Conservation (phyloP, 768 basidiomycete species). For the Mrakia frigida region DNA sequence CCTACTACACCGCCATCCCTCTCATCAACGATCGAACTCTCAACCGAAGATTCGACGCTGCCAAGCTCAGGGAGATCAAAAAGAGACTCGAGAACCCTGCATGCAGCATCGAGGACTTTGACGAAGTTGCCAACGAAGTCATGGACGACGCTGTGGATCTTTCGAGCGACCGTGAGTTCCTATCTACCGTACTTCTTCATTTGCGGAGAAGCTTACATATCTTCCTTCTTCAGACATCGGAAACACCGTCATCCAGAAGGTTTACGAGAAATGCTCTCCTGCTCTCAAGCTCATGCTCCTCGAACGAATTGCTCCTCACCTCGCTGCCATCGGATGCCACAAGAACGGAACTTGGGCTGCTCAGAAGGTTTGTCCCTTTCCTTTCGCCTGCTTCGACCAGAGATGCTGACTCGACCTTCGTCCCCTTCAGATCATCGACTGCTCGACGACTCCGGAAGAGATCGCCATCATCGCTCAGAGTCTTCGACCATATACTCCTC, state of each 20-base stretch:
- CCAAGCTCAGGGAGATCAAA: slow-evolving; percentile 85
- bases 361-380: slow-evolving; percentile 57
- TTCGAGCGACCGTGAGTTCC: slow-evolving; percentile 69
- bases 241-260: slow-evolving; percentile 95
- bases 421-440: slow-evolving; percentile 69
- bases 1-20: slow-evolving; percentile 96
- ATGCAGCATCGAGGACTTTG: slow-evolving; percentile 78
- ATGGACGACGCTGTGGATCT: slow-evolving; percentile 93
- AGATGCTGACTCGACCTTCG: background rate
- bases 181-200: background rate
- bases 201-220: background rate
- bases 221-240: slow-evolving; percentile 56
- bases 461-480: slow-evolving; percentile 76
- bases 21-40: slow-evolving; percentile 76
- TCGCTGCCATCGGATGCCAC: slow-evolving; percentile 97
- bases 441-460: slow-evolving; percentile 81
- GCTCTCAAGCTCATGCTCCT: slow-evolving; percentile 79
- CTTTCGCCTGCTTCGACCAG: background rate
- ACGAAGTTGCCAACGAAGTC: slow-evolving; percentile 82
- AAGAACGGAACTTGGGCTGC: slow-evolving; percentile 99
- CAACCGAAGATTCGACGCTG: slow-evolving; percentile 80
- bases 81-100: slow-evolving; percentile 88
- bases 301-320: slow-evolving; percentile 83
- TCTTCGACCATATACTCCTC: slow-evolving; percentile 83
- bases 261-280: slow-evolving; percentile 84